phyloP scores from a whole-genome alignment of 2,329 filamentous ascomycete species.

The Neofusicoccum cordaticola region DNA sequence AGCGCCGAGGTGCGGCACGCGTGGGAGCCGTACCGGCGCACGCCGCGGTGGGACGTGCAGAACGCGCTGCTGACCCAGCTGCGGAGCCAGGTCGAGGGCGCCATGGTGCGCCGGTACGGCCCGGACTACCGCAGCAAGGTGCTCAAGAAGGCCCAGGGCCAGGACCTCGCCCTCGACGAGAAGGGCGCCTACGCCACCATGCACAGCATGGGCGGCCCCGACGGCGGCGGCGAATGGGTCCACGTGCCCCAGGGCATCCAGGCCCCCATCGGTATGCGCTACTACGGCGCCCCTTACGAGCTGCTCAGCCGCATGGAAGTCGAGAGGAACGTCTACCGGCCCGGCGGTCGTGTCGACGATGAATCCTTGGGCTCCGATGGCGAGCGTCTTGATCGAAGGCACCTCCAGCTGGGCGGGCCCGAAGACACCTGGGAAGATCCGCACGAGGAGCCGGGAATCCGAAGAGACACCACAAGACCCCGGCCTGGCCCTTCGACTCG shows the following conservation, averaged over 20 bases:
- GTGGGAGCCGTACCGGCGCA: slow-evolving; percentile 4
- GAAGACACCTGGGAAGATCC: no score
- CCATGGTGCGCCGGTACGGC: not conserved
- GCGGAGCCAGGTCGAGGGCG: not conserved
- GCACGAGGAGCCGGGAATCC: no score
- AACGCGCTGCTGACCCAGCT: not conserved
- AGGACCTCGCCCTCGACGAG: slow-evolving; percentile 1
- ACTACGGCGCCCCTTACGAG: no score
- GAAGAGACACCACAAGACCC: no score
- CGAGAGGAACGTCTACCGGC: no score
- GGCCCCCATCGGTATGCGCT: not conserved
- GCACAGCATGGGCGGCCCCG: slow-evolving; percentile 1
- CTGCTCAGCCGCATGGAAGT: no score
- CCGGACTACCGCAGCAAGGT: not conserved
- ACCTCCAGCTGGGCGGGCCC: no score
- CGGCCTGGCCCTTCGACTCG: no score
- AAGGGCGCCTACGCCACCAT: not conserved
- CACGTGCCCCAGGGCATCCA: not conserved
- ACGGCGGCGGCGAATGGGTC: not conserved
- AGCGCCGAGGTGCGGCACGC: not conserved
- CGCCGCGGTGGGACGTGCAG: slow-evolving; percentile 4
- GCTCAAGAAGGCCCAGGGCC: not conserved
- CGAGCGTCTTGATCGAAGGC: no score
- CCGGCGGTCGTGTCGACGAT: not conserved
- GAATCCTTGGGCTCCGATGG: no score